Evolutionary conservation across 257 asterid genomes (phyloP).

Genomic region (Solanum pinnatisectum): DNA sequence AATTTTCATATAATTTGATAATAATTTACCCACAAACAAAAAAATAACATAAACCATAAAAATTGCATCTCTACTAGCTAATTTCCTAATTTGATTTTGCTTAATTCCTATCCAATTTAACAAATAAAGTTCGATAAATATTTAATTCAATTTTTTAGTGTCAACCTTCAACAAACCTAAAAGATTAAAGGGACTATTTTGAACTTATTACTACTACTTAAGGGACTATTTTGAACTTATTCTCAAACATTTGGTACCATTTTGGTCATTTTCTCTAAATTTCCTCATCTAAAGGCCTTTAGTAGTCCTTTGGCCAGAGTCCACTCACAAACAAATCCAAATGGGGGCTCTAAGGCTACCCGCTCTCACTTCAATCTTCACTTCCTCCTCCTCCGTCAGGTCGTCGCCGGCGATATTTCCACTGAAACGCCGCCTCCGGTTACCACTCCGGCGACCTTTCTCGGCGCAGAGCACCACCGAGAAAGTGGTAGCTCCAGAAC

Average conservation of each 20-base stretch:
- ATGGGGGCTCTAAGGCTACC: slow-evolving; percentile 85
- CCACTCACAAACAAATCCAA: not conserved
- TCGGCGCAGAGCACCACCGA: slow-evolving; percentile 50
- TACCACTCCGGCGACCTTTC: slow-evolving; percentile 42
- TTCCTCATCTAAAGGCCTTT: not conserved
- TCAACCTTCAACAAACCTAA: not conserved
- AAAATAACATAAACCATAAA: not conserved
- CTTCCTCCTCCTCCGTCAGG: slow-evolving; percentile 14
- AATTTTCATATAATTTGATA: not conserved
- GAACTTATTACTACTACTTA: not conserved
- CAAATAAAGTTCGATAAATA: not conserved
- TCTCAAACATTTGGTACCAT: not conserved
- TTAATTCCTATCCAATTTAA: not conserved
- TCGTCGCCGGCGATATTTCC: slow-evolving; percentile 20
- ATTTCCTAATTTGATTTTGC: not conserved
- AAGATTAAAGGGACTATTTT: not conserved
- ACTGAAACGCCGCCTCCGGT: slow-evolving; percentile 18
- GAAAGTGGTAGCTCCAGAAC: slow-evolving; percentile 39
- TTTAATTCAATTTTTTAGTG: not conserved
- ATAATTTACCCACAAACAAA: not conserved
- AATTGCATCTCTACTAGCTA: not conserved
- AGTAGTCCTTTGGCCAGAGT: not conserved
- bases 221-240: not conserved
- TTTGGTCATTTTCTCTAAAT: not conserved
- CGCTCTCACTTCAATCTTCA: slow-evolving; percentile 48